A percentile compares a stretch with the other conserved stretches of the same genome.
These are phyloP conservation scores for Pseudogymnoascus sp. DNA, from an alignment of 2,329 filamentous ascomycete species.

Conservation along the genomic window DNA sequence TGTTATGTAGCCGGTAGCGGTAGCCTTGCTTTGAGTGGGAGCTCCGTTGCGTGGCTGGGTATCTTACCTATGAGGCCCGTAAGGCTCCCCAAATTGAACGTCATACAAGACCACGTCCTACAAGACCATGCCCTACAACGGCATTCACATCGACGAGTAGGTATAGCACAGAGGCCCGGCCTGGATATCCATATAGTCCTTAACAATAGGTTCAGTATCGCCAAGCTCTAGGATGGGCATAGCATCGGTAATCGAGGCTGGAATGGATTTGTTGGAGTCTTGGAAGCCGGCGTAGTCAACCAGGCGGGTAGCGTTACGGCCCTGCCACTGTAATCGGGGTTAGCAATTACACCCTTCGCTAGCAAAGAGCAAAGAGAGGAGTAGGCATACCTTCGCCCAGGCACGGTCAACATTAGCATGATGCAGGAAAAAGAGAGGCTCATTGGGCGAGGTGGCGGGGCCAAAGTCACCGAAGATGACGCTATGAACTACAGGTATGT, in stretches of 20 bases:
- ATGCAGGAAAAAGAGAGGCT: not conserved
- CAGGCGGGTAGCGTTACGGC: not conserved
- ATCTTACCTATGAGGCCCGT: not conserved
- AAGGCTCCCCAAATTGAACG: not conserved
- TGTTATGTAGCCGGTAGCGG: no score
- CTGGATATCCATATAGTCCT: constrained; percentile 8
- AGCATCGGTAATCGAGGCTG: not conserved
- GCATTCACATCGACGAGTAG: constrained; percentile 10
- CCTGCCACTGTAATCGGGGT: not conserved
- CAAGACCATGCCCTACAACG: not conserved
- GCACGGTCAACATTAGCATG: not conserved
- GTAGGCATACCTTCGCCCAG: not conserved
- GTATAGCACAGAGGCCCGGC: constrained; percentile 13
- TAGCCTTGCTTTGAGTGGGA: no score
- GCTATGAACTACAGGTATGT: not conserved
- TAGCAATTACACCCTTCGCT: not conserved
- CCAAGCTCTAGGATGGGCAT: not conserved
- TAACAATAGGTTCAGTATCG: not conserved
- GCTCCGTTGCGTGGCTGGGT: no score
- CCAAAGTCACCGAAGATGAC: not conserved
- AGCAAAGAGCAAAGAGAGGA: not conserved
- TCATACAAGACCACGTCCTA: not conserved
- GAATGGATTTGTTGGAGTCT: not conserved
- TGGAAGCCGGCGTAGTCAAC: not conserved
- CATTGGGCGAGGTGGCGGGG: not conserved